A percentile compares a stretch with the other conserved stretches of the same genome.
Evolutionary conservation across 164 flowering plant species (phyloP).

Genomic region (Vitis labrusca): DNA sequence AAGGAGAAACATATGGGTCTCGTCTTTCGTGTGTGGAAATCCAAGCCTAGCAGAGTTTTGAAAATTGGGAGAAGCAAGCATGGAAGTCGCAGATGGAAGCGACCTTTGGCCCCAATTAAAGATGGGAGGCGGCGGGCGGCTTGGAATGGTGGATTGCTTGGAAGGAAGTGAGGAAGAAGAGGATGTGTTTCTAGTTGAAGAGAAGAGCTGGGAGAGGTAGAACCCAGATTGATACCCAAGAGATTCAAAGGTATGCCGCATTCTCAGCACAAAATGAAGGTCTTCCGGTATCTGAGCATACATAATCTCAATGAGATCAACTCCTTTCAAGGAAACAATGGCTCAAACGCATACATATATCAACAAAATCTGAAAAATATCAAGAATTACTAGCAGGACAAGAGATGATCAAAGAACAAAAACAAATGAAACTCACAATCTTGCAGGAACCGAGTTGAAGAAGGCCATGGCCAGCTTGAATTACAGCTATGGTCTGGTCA

Average conservation of each 20-base stretch:
- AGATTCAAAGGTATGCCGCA: constrained; percentile 98
- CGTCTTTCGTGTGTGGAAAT: constrained; percentile 64
- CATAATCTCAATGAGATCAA: constrained; percentile 2
- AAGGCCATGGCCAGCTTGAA: constrained; percentile 99
- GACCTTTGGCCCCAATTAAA: constrained; percentile 90
- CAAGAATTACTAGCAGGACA: background rate
- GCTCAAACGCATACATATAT: background rate
- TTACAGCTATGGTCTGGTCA: constrained; percentile 93
- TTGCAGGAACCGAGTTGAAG: constrained; percentile 97
- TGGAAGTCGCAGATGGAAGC: constrained; percentile 41
- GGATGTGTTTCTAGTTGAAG: constrained; percentile 60
- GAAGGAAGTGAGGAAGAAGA: constrained; percentile 51
- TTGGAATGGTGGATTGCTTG: constrained; percentile 53
- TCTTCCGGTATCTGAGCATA: constrained; percentile 86
- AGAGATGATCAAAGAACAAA: background rate
- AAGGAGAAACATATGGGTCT: constrained; percentile 72
- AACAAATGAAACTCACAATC: constrained; percentile 67
- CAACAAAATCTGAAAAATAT: background rate
- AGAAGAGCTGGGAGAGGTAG: constrained; percentile 88
- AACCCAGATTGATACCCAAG: constrained; percentile 95
- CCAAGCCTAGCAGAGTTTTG: constrained; percentile 52
- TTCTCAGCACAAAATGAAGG: constrained; percentile 93
- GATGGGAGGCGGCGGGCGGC: constrained; percentile 62
- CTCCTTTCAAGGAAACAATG: constrained; percentile 1
- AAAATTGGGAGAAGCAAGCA: constrained; percentile 50